Percentiles rank a stretch among this genome's conserved stretches.
These are phyloP conservation scores for Penicillium sp. DNA, from an alignment of 2,329 filamentous ascomycete genomes.

Conservation along the genomic window DNA sequence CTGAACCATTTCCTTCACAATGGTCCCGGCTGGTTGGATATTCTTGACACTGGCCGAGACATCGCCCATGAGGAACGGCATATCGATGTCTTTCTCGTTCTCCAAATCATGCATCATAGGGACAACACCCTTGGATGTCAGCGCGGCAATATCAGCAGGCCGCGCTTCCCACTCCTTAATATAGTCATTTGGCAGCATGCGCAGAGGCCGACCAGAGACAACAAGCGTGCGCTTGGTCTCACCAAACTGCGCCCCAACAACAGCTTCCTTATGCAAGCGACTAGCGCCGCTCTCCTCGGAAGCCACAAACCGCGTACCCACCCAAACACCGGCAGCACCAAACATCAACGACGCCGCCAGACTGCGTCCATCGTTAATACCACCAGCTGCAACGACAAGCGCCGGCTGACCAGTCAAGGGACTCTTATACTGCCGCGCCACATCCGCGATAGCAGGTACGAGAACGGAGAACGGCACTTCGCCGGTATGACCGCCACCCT, in stretches of 20 bases:
- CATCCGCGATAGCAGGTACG: constrained; percentile 82
- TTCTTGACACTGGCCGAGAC: constrained; percentile 75
- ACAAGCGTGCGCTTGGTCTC: constrained; percentile 83
- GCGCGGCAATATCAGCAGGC: constrained; percentile 69
- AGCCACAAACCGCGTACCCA: constrained; percentile 89
- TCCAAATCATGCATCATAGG: constrained; percentile 82
- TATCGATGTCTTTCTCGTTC: constrained; percentile 74
- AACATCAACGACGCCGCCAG: constrained; percentile 82
- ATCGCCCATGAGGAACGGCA: constrained; percentile 91
- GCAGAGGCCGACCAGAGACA: constrained; percentile 74
- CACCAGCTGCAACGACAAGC: constrained; percentile 84
- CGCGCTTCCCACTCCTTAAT: constrained; percentile 74
- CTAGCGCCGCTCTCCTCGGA: constrained; percentile 76
- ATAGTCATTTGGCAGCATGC: constrained; percentile 80
- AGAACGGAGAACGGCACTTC: constrained; percentile 83
- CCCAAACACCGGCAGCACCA: constrained; percentile 86
- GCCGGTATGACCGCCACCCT: constrained; percentile 91
- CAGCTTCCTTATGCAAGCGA: constrained; percentile 76
- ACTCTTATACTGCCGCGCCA: constrained; percentile 69
- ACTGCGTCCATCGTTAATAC: constrained; percentile 77
- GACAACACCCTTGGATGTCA: constrained; percentile 74
- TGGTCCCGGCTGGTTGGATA: constrained; percentile 76
- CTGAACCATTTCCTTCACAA: constrained; percentile 86
- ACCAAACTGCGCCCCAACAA: constrained; percentile 73
- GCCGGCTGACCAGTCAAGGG: constrained; percentile 67